A percentile compares a stretch with the other conserved stretches of the same genome.
These are phyloP conservation scores for Aspergillus luchuensis DNA, from an alignment of 2,329 filamentous ascomycete species.

Conservation along the genomic window DNA sequence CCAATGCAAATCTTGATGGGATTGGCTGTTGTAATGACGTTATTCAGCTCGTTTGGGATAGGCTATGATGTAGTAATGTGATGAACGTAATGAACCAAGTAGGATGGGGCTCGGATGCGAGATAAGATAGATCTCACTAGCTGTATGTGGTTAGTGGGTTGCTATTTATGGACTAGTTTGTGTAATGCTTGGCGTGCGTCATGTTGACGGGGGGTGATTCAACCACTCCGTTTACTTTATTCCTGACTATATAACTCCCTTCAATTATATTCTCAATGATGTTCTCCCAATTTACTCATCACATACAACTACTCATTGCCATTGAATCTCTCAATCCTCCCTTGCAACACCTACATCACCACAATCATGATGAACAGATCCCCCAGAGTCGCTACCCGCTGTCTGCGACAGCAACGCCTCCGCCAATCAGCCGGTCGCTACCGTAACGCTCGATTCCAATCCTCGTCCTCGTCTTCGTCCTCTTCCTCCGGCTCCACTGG, in stretches of 20 bases:
- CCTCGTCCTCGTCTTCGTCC: slow-evolving; percentile 26
- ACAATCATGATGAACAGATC: slow-evolving; percentile 6
- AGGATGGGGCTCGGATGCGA: no score
- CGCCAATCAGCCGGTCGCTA: neutral
- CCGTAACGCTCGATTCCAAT: slow-evolving; percentile 30
- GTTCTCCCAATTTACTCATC: neutral
- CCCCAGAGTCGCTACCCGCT: slow-evolving; percentile 2
- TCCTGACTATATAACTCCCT: neutral
- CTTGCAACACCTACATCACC: neutral
- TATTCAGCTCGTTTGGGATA: no score
- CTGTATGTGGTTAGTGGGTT: no score
- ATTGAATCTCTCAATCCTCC: neutral
- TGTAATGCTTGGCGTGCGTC: neutral
- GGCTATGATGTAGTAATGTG: no score
- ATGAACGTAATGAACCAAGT: no score
- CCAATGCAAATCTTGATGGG: no score
- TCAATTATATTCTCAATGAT: neutral
- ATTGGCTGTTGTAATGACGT: no score
- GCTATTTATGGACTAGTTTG: no score
- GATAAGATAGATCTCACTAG: no score
- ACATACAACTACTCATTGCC: no score
- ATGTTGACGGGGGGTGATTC: neutral
- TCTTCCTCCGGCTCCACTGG: neutral
- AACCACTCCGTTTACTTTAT: neutral
- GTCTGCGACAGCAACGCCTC: slow-evolving; percentile 1